Conservation (phyloP, 208 protist genomes). For the Wallacemonas sp. region DNA sequence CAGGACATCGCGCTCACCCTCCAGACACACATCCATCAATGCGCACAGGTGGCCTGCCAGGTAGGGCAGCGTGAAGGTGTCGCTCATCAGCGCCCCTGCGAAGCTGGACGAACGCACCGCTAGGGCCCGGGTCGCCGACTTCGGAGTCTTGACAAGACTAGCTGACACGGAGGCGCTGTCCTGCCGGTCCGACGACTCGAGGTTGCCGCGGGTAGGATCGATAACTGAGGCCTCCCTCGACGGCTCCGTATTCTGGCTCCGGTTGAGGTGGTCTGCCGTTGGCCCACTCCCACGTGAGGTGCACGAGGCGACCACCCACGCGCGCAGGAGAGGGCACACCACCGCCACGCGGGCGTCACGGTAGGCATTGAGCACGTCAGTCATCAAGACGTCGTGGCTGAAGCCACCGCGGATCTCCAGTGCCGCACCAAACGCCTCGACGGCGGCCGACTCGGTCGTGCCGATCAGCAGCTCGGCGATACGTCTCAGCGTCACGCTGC, state of each 20-base stretch:
- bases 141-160: no score
- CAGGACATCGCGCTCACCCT: conserved; percentile 51
- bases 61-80: conserved; percentile 32
- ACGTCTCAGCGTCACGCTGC: conserved; percentile 57
- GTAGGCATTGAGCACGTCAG: conserved; percentile 64
- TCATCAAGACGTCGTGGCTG: conserved; percentile 34
- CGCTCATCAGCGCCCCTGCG: conserved; percentile 1
- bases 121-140: no score
- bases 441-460: conserved; percentile 25
- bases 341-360: conserved; percentile 57
- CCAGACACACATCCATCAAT: conserved; percentile 56
- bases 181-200: no score
- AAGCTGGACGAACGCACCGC: not conserved
- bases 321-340: conserved; percentile 59
- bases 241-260: no score
- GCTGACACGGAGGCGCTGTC: no score
- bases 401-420: conserved; percentile 12
- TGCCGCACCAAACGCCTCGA: conserved; percentile 38
- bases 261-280: no score
- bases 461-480: conserved; percentile 65
- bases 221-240: no score
- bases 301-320: conserved; percentile 41
- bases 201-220: no score
- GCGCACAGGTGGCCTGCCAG: conserved; percentile 50
- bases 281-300: no score